Percentiles rank a stretch among this genome's conserved stretches.
Conservation (phyloP, 2,329 filamentous ascomycete genomes). For the Fusarium citri region DNA sequence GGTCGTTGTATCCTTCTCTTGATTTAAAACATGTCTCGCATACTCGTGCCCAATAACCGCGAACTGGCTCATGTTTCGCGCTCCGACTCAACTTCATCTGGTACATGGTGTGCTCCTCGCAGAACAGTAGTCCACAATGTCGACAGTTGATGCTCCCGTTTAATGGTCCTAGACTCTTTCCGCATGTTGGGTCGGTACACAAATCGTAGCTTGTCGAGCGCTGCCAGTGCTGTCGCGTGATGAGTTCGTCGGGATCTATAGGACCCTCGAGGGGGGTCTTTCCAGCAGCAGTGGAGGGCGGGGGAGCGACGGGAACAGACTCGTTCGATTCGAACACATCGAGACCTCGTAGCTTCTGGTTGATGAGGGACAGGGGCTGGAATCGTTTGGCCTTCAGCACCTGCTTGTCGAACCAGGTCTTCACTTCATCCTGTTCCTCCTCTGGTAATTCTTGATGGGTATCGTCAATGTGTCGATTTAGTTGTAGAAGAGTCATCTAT, state of each 20-base stretch:
- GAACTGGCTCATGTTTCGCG: constrained; percentile 87
- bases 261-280: constrained; percentile 57
- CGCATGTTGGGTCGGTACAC: constrained; percentile 90
- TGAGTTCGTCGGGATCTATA: constrained; percentile 87
- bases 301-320: constrained; percentile 55
- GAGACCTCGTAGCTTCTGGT: constrained; percentile 91
- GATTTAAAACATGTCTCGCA: constrained; percentile 99
- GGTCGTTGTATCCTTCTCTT: constrained; percentile 93
- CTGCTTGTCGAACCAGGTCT: constrained; percentile 96
- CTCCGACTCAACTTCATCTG: constrained; percentile 97
- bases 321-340: constrained; percentile 96
- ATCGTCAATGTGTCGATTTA: constrained; percentile 89
- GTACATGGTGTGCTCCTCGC: constrained; percentile 98
- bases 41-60: constrained; percentile 92
- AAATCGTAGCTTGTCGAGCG: constrained; percentile 76
- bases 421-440: constrained; percentile 91
- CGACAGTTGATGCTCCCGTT: constrained; percentile 93
- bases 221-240: constrained; percentile 92
- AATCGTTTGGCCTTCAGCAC: constrained; percentile 94
- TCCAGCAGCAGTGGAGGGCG: constrained; percentile 50
- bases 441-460: constrained; percentile 89
- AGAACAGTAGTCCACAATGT: constrained; percentile 92
- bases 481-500: constrained; percentile 88
- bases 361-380: constrained; percentile 89
- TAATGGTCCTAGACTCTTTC: constrained; percentile 79